Percentiles rank a stretch among this genome's conserved stretches.
Conservation (phyloP, 2,329 filamentous ascomycete genomes). For the Cordyceps pruinosa region DNA sequence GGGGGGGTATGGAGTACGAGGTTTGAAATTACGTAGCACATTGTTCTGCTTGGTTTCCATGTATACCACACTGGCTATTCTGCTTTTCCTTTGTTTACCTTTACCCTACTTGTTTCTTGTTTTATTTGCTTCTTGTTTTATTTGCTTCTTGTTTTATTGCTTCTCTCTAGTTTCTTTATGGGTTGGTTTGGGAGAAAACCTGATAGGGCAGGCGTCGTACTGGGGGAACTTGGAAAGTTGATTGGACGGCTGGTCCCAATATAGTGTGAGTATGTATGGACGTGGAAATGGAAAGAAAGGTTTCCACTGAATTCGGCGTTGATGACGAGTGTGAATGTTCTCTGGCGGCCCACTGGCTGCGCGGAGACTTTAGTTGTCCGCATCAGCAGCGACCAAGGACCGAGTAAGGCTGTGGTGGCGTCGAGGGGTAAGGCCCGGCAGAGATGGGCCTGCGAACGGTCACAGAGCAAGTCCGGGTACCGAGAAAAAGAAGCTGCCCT, state of each 20-base stretch:
- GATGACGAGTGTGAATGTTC: not conserved
- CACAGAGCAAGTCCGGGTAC: not conserved
- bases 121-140: constrained; percentile 6
- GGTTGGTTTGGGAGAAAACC: constrained; percentile 7
- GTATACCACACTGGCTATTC: constrained; percentile 14
- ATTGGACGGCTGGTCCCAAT: constrained; percentile 1
- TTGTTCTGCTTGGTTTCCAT: constrained; percentile 13
- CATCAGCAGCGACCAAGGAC: not conserved
- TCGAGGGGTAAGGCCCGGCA: not conserved
- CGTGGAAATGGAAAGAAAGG: not conserved
- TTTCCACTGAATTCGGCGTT: not conserved
- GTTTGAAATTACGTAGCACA: constrained; percentile 9
- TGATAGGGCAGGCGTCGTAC: constrained; percentile 1
- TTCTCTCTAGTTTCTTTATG: constrained; percentile 12
- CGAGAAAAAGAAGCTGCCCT: not conserved
- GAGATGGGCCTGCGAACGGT: not conserved
- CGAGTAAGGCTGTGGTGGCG: not conserved
- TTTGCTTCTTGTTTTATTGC: constrained; percentile 6
- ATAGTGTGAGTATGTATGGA: constrained; percentile 9
- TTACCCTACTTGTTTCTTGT: constrained; percentile 9
- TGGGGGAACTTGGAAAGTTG: constrained; percentile 6
- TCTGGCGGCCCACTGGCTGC: not conserved
- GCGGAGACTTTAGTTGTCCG: not conserved
- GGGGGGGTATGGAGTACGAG: constrained; percentile 1
- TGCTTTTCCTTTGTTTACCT: constrained; percentile 7